A percentile compares a stretch with the other conserved stretches of the same genome.
phyloP scores from a whole-genome alignment of 805 yeast genomes.

The Tetrapisispora pingtungensis region DNA sequence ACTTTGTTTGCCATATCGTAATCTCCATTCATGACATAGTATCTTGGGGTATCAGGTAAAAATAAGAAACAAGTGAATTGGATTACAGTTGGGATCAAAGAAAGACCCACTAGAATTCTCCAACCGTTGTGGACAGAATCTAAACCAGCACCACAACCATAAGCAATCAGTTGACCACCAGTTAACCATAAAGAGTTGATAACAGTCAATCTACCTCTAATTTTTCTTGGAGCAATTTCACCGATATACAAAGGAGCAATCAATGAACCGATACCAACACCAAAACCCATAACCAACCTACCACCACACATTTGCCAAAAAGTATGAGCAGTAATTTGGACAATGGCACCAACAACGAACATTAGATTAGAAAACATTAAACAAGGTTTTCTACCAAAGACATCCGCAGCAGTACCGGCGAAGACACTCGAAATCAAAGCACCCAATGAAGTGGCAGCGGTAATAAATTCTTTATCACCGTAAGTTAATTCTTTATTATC shows the following conservation, averaged over 20 bases:
- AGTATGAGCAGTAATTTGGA: slow-evolving; percentile 71
- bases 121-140: slow-evolving; percentile 70
- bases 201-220: slow-evolving; percentile 85
- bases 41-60: slow-evolving; percentile 95
- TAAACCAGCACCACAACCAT: slow-evolving; percentile 86
- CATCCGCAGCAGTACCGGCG: slow-evolving; percentile 78
- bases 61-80: slow-evolving; percentile 72
- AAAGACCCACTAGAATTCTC: slow-evolving; percentile 85
- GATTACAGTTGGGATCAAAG: slow-evolving; percentile 74
- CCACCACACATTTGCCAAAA: slow-evolving; percentile 92
- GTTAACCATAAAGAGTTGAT: slow-evolving; percentile 84
- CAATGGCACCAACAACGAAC: slow-evolving; percentile 73
- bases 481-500: slow-evolving; percentile 47
- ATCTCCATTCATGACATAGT: slow-evolving; percentile 61
- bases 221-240: slow-evolving; percentile 86
- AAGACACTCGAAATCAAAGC: slow-evolving; percentile 70
- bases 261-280: slow-evolving; percentile 90
- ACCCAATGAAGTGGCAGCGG: slow-evolving; percentile 91
- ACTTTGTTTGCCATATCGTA: slow-evolving; percentile 58
- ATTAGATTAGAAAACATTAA: slow-evolving; percentile 73
- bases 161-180: slow-evolving; percentile 91
- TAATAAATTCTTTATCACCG: slow-evolving; percentile 81
- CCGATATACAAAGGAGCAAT: slow-evolving; percentile 89
- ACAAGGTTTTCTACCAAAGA: slow-evolving; percentile 76
- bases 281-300: slow-evolving; percentile 88